These are phyloP conservation scores for Phyllosticta citribraziliensis DNA, from an alignment of 2,329 filamentous ascomycete species.

Conservation along the genomic window DNA sequence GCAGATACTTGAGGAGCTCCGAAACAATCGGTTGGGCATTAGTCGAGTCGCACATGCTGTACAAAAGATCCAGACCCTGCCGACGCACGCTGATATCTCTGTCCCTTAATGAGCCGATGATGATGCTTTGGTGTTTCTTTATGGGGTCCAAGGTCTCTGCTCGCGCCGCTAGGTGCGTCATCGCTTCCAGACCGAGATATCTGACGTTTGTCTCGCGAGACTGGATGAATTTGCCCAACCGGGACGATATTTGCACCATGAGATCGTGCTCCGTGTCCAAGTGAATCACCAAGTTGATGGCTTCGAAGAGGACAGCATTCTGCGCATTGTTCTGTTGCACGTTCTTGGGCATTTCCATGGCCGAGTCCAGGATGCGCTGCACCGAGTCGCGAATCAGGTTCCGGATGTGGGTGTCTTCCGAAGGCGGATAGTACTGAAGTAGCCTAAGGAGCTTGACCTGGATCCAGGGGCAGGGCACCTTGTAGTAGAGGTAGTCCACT, in stretches of 20 bases:
- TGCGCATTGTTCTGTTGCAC: constrained; percentile 99
- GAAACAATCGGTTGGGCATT: constrained; percentile 90
- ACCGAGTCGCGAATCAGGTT: constrained; percentile 86
- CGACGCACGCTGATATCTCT: constrained; percentile 93
- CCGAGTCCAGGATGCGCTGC: constrained; percentile 81
- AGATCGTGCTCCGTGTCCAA: constrained; percentile 88
- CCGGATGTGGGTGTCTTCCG: constrained; percentile 85
- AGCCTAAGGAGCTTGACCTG: constrained; percentile 89
- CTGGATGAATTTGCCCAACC: constrained; percentile 90
- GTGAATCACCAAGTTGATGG: constrained; percentile 96
- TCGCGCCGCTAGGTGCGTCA: constrained; percentile 93
- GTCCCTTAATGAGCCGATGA: constrained; percentile 86
- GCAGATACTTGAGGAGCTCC: constrained; percentile 86
- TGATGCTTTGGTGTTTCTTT: constrained; percentile 95
- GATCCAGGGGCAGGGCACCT: constrained; percentile 98
- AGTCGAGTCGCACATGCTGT: constrained; percentile 98
- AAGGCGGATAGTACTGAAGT: constrained; percentile 87
- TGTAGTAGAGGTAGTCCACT: constrained; percentile 94
- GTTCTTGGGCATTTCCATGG: constrained; percentile 92
- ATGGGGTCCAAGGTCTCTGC: constrained; percentile 93
- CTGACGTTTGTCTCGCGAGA: constrained; percentile 95
- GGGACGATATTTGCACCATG: constrained; percentile 90
- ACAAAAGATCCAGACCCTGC: constrained; percentile 89
- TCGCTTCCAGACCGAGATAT: constrained; percentile 90
- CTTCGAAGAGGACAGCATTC: constrained; percentile 95